Base-by-base conservation (phyloP, 768 basidiomycete genomes). In the Chalciporus sphaerocephalus region DNA sequence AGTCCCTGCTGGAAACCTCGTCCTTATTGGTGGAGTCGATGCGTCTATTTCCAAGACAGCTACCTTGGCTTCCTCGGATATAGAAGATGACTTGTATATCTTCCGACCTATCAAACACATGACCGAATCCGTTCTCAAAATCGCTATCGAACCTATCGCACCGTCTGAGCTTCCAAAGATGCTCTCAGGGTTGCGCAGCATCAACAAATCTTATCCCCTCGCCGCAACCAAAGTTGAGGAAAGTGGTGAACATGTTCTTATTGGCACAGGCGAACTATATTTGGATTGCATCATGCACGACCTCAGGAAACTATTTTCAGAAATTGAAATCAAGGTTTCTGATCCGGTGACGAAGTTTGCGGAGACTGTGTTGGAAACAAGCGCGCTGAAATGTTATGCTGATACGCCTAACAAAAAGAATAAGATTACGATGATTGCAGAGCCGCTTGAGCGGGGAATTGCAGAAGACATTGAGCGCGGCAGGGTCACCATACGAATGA, bases 341-440 rank as follows among this genome's bases (percentile, higher is more conserved):
- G 96, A 99, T 72, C 96, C 96, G 2, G 93, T 98, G 30, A 95
- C 93, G 13, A 92, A 92, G 62, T 99, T 99, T 72, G 89, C 91
- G 61, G 96, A 99, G 72, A 99, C 96, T 2, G 95, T 98, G 17
- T 73, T 97, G 54, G 96, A 99, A 74, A 98, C 95, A 24, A 92
- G 89, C 54, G 96, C 95, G 4, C 69, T 99, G 52, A 99, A 98
- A 69, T 98, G 95, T 61, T 99, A 99, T 66, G 96, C 96, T 15
- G 96, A 98, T 57, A 98, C 96, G 23, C 96, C 96, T 6, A 99
- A 99, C 70, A 98, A 99, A 72, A 93, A 92, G 74, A 99, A 98
- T 74, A 90, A 90, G 59, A 77, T 99, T 47, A 99, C 96, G 6
- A 95, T 98, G 93, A 98, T 99, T 53, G 93, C 96, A 18, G 96